These are phyloP conservation scores for Themeda triandra DNA, from an alignment of 176 grass and related monocot species.

Conservation along the genomic window DNA sequence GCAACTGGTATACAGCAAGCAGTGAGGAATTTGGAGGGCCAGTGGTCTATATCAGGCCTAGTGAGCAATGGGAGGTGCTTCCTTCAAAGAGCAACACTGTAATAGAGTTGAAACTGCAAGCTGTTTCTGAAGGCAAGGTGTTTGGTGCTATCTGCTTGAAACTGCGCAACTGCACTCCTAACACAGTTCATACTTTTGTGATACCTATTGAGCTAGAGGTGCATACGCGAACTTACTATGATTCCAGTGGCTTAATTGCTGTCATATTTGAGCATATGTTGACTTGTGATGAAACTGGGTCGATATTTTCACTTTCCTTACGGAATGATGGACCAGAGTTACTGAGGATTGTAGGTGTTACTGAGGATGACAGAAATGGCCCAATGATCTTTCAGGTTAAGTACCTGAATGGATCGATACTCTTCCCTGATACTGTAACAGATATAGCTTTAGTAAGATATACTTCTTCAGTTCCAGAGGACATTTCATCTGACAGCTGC, in stretches of 20 bases:
- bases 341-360: slow-evolving; percentile 51
- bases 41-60: slow-evolving; percentile 65
- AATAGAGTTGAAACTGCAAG: slow-evolving; percentile 60
- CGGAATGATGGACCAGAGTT: slow-evolving; percentile 54
- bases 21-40: slow-evolving; percentile 41
- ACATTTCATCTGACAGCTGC: slow-evolving; percentile 53
- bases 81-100: slow-evolving; percentile 49
- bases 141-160: slow-evolving; percentile 88
- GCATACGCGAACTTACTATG: slow-evolving; percentile 44
- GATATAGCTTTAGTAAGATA: slow-evolving; percentile 69
- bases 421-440: slow-evolving; percentile 63
- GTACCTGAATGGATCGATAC: slow-evolving; percentile 62
- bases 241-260: slow-evolving; percentile 53
- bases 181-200: slow-evolving; percentile 48
- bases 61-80: slow-evolving; percentile 63
- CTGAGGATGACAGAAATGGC: slow-evolving; percentile 50
- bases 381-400: slow-evolving; percentile 59
- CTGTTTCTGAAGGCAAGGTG: slow-evolving; percentile 59
- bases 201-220: slow-evolving; percentile 84
- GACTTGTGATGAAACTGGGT: slow-evolving; percentile 48
- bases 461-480: slow-evolving; percentile 39
- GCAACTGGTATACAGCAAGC: slow-evolving; percentile 53
- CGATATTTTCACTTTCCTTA: slow-evolving; percentile 72
- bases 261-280: slow-evolving; percentile 48
- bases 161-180: slow-evolving; percentile 44